Percentiles rank a stretch among this genome's conserved stretches.
phyloP scores from a whole-genome alignment of 345 rosid genomes.

The rapeseed (Brassica napus) region Da-Ae NC_063449.1:38327501-38328000 shows the following conservation, averaged over 20 bases:
- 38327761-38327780: conserved; percentile 96
- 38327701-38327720: conserved; percentile 99
- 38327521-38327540: conserved; percentile 10
- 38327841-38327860: conserved; percentile 62
- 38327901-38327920: conserved; percentile 95
- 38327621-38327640: conserved; percentile 10
- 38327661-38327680: conserved; percentile 63
- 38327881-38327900: conserved; percentile 88
- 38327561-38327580: conserved; percentile 5
- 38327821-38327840: conserved; percentile 22
- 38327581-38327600: background rate
- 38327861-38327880: conserved; percentile 92
- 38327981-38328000: background rate
- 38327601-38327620: conserved; percentile 25
- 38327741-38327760: conserved; percentile 99
- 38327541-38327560: conserved; percentile 9
- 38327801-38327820: conserved; percentile 7
- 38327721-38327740: conserved; percentile 90
- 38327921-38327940: conserved; percentile 68
- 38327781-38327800: conserved; percentile 51
- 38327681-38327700: conserved; percentile 85
- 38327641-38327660: conserved; percentile 9
- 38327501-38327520: background rate
- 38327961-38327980: background rate
- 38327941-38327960: background rate